phyloP scores from a whole-genome alignment of 305 asterid species.

The Ilex paraguariensis region DNA sequence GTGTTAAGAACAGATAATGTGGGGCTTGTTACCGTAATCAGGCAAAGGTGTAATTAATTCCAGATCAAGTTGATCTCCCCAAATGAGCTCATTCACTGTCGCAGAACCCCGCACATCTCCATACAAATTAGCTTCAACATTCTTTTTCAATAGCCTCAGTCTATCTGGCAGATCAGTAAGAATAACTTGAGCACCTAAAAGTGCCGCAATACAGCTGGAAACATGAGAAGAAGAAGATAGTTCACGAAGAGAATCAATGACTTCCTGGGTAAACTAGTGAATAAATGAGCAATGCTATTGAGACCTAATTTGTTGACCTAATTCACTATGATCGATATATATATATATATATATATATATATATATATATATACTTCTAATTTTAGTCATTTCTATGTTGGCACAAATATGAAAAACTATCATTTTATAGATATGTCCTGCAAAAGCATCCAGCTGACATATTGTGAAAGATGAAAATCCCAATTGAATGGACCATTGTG shows the following conservation, averaged over 20 bases:
- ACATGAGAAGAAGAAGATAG: constrained; percentile 11
- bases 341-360: too few relatives aligned
- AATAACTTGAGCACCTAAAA: constrained; percentile 79
- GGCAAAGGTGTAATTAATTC: constrained; percentile 53
- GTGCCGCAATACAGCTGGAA: constrained; percentile 80
- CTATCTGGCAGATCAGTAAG: constrained; percentile 90
- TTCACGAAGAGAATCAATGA: background rate
- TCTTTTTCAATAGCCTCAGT: constrained; percentile 72
- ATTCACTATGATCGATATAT: too few relatives aligned
- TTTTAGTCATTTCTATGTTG: too few relatives aligned
- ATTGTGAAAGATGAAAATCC: too few relatives aligned
- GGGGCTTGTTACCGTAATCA: constrained; percentile 54
- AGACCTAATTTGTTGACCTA: too few relatives aligned
- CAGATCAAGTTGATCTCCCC: constrained; percentile 69
- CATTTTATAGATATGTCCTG: too few relatives aligned
- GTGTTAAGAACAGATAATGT: background rate
- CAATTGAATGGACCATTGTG: too few relatives aligned
- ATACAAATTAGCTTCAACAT: constrained; percentile 67
- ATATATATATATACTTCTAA: too few relatives aligned
- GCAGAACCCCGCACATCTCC: constrained; percentile 81
- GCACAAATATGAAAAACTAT: too few relatives aligned
- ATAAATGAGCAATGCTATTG: too few relatives aligned
- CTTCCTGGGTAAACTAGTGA: too few relatives aligned
- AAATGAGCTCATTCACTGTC: constrained; percentile 63
- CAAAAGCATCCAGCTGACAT: too few relatives aligned